phyloP scores from a whole-genome alignment of 148 eudicot species.

The Diospyros lotus region DNA sequence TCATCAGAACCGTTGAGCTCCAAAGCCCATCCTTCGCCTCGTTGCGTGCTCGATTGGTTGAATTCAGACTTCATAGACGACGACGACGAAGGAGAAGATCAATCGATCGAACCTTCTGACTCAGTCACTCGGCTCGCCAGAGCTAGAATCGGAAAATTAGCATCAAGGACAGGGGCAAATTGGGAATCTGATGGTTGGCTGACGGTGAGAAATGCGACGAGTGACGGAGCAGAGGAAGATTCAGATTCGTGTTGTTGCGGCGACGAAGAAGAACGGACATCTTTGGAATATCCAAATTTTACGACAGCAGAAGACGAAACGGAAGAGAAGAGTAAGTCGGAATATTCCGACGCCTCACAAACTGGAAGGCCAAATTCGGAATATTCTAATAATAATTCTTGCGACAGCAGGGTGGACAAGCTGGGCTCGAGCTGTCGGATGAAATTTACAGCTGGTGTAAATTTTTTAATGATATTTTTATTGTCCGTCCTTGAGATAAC shows the following conservation, averaged over 20 bases:
- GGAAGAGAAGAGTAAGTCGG: constrained; percentile 12
- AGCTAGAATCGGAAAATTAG: constrained; percentile 42
- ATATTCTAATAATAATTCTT: neutral
- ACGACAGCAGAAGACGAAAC: constrained; percentile 15
- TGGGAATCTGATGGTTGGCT: constrained; percentile 84
- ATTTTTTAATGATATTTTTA: neutral
- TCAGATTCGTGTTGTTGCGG: neutral
- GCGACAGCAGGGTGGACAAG: neutral
- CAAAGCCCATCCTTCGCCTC: constrained; percentile 35
- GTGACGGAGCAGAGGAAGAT: constrained; percentile 3
- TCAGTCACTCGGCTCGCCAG: neutral
- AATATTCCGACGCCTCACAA: constrained; percentile 14
- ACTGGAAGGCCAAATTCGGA: constrained; percentile 14
- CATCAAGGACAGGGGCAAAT: constrained; percentile 30
- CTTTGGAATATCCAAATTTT: neutral
- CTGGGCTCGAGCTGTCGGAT: constrained; percentile 8
- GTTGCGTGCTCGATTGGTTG: constrained; percentile 57
- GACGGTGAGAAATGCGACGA: constrained; percentile 35
- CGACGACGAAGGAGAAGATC: constrained; percentile 17
- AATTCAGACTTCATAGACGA: constrained; percentile 23
- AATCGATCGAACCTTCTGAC: neutral
- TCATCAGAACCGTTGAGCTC: constrained; percentile 8
- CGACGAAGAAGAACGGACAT: constrained; percentile 18
- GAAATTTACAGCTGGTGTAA: constrained; percentile 14
- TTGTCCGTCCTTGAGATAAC: constrained; percentile 8